Percentiles rank a stretch among this genome's conserved stretches.
phyloP scores from a whole-genome alignment of 2,329 filamentous ascomycete genomes.

The Phyllosticta citriasiana region DNA sequence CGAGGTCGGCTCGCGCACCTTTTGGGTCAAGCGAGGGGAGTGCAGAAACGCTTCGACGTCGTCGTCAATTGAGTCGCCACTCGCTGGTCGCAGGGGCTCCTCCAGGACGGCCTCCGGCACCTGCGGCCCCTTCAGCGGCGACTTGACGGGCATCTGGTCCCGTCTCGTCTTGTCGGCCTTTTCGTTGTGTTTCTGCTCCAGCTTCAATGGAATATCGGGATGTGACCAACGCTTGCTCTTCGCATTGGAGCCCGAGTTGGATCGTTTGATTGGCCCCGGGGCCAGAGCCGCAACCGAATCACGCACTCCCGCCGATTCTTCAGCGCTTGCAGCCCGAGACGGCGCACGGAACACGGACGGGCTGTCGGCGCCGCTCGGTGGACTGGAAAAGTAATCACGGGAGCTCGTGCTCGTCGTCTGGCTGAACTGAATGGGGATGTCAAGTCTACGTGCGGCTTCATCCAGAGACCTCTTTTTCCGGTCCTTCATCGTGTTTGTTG shows the following conservation, averaged over 20 bases:
- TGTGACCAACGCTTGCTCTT: slow-evolving; percentile 31
- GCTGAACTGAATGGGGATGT: slow-evolving; percentile 3
- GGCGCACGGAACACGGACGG: slow-evolving; percentile 3
- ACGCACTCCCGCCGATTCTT: slow-evolving; percentile 14
- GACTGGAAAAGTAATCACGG: neutral
- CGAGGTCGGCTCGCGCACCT: slow-evolving; percentile 74
- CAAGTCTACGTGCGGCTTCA: slow-evolving; percentile 3
- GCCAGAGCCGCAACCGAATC: slow-evolving; percentile 3
- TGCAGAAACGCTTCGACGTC: slow-evolving; percentile 78
- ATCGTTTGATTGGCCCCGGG: slow-evolving; percentile 21
- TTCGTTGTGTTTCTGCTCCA: slow-evolving; percentile 25
- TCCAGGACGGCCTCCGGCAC: slow-evolving; percentile 44
- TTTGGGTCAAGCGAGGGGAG: slow-evolving; percentile 77
- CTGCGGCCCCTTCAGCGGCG: slow-evolving; percentile 26
- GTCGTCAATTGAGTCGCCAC: slow-evolving; percentile 78
- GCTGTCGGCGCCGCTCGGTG: neutral
- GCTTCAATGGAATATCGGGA: slow-evolving; percentile 30
- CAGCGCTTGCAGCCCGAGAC: slow-evolving; percentile 8
- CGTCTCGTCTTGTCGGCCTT: slow-evolving; percentile 7
- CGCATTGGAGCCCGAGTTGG: slow-evolving; percentile 18
- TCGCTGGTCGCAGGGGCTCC: slow-evolving; percentile 55
- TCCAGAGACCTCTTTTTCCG: slow-evolving; percentile 7
- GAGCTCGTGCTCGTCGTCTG: neutral
- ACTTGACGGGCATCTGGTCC: slow-evolving; percentile 15
- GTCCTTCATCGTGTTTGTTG: slow-evolving; percentile 8